phyloP scores from a whole-genome alignment of 2,329 filamentous ascomycete genomes.

The Podosphaera aphanis region DNA sequence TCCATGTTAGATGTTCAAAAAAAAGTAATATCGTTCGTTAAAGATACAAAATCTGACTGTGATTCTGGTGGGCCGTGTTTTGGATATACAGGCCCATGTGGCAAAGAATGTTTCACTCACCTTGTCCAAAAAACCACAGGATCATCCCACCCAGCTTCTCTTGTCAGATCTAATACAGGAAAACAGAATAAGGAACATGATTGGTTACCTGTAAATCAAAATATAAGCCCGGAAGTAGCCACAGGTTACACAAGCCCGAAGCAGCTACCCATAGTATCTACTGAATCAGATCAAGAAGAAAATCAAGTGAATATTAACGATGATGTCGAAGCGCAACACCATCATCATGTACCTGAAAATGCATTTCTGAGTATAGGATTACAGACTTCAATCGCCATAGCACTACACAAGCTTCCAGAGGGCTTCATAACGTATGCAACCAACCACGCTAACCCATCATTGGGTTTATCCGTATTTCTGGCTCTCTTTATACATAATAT shows the following conservation, averaged over 20 bases:
- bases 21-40: conserved; percentile 39
- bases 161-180: not conserved
- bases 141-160: conserved; percentile 1
- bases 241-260: not conserved
- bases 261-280: not conserved
- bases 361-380: conserved; percentile 87
- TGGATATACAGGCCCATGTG: conserved; percentile 41
- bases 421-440: conserved; percentile 83
- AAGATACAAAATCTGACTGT: conserved; percentile 38
- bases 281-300: conserved; percentile 2
- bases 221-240: not conserved
- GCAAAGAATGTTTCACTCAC: conserved; percentile 41
- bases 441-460: conserved; percentile 75
- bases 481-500: conserved; percentile 97
- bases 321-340: conserved; percentile 28
- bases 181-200: not conserved
- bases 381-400: conserved; percentile 85
- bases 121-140: conserved; percentile 12
- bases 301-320: conserved; percentile 3
- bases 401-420: conserved; percentile 83
- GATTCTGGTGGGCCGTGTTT: conserved; percentile 37
- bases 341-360: conserved; percentile 88
- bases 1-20: conserved; percentile 31
- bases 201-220: not conserved
- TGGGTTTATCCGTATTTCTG: conserved; percentile 83